Conservation (phyloP, 805 yeast species). For the Ogataea polymorpha region DNA sequence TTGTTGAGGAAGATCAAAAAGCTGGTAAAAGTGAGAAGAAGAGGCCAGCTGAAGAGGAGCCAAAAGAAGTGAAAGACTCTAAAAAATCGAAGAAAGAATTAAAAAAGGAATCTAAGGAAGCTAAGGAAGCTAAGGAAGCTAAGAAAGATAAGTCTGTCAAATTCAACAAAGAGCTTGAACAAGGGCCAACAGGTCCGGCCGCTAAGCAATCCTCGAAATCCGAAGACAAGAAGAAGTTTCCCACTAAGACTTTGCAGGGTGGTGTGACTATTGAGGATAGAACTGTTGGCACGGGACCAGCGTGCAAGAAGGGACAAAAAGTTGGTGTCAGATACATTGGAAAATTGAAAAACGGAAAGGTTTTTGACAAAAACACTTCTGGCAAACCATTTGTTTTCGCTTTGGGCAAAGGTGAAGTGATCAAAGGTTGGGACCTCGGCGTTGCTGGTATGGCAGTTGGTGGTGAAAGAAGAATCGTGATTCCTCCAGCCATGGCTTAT, state of each 20-base stretch:
- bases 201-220: constrained; percentile 30
- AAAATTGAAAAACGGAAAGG: constrained; percentile 93
- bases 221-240: constrained; percentile 46
- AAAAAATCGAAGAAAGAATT: constrained; percentile 14
- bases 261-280: constrained; percentile 94
- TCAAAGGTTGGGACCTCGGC: constrained; percentile 98
- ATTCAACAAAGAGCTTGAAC: constrained; percentile 87
- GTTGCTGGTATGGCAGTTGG: constrained; percentile 98
- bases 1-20: constrained; percentile 55
- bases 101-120: constrained; percentile 26
- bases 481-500: constrained; percentile 95
- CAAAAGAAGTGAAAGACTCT: constrained; percentile 29
- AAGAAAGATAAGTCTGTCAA: constrained; percentile 70
- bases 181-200: constrained; percentile 71
- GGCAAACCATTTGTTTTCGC: constrained; percentile 94
- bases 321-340: constrained; percentile 98
- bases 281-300: constrained; percentile 80
- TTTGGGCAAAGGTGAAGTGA: constrained; percentile 96
- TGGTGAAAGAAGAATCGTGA: constrained; percentile 96
- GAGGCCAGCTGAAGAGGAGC: constrained; percentile 34
- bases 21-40: constrained; percentile 10
- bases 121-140: constrained; percentile 25
- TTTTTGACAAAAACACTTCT: constrained; percentile 93
- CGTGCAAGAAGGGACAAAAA: constrained; percentile 82
- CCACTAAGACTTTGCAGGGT: constrained; percentile 81